Percentiles rank a stretch among this genome's conserved stretches.
phyloP scores from a whole-genome alignment of 441 rosid genomes.

The Flueggea neowawraea region DNA sequence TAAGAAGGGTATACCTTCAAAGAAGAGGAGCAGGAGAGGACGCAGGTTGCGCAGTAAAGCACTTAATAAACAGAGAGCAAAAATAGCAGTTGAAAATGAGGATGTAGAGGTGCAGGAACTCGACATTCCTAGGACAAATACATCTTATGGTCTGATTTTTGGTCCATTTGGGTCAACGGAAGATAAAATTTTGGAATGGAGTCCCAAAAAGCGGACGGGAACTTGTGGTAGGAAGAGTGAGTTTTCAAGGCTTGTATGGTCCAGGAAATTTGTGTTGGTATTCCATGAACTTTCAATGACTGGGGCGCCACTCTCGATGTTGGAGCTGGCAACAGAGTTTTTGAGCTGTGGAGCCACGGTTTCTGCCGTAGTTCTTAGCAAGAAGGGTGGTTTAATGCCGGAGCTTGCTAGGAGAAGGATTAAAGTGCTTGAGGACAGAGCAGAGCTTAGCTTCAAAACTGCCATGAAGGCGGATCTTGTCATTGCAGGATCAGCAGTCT shows the following conservation, averaged over 20 bases:
- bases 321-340: constrained; percentile 96
- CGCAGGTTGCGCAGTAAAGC: constrained; percentile 42
- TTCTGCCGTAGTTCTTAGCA: constrained; percentile 90
- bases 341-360: constrained; percentile 98
- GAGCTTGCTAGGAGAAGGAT: constrained; percentile 87
- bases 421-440: constrained; percentile 81
- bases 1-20: constrained; percentile 30
- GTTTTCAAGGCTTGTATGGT: constrained; percentile 94
- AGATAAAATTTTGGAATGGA: constrained; percentile 78
- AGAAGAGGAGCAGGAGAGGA: constrained; percentile 51
- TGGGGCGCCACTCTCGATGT: constrained; percentile 97
- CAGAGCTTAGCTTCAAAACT: too few relatives aligned
- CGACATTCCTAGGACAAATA: too few relatives aligned
- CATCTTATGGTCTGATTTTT: too few relatives aligned
- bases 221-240: constrained; percentile 91
- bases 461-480: constrained; percentile 95
- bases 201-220: constrained; percentile 88
- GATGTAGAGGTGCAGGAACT: too few relatives aligned
- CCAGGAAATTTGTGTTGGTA: constrained; percentile 94
- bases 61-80: constrained; percentile 38
- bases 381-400: constrained; percentile 85
- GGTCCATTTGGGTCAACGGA: constrained; percentile 89
- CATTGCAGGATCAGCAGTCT: constrained; percentile 97
- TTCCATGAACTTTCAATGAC: too few relatives aligned
- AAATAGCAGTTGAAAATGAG: constrained; percentile 28